Base-by-base conservation (phyloP, 306 rosid species). In the Cucumis cinereus region DNA sequence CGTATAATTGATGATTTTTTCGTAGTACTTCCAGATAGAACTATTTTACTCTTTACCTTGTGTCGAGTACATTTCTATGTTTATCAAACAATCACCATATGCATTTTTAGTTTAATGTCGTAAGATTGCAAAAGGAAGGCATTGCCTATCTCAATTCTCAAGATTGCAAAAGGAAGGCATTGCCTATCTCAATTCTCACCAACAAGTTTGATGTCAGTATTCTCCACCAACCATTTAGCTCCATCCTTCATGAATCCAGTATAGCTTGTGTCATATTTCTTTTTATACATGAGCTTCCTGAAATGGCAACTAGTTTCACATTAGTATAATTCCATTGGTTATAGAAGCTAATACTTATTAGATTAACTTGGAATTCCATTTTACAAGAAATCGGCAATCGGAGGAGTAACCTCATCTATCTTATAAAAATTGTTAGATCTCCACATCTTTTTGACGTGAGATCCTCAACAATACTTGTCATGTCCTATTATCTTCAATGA, bases 151-250 rank as follows among this genome's bases (percentile, higher is more conserved):
- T 59, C 70, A 63, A 35, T 17, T 63, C 70, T 87, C 83, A 91
- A 69, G 43, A 61, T 28, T 62, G 12, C 54, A 12, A 19, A 69
- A 41, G 24, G 56, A 24, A 43, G 45, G 11, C 14, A 52, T 77
- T 76, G 35, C 16, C 23, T 73, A 10, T 53, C 83, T 59, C 70
- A 63, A 35, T 17, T 63, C 70, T 87, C 83, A 91, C 96, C 96
- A 58, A 92, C 88, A 68, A 93, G 96, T 85, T 93, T 90, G 79
- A 93, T 86, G 73, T 89, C 96, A 23, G 97, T 90, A 87, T 93
- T 93, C 60, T 93, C 93, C 82, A 85, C 97, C 74, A 93, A 88
- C 98, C 98, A 93, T 52, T 85, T 83, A 43, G 98, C 96, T 70
- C 98, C 98, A 77, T 93, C 98, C 81, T 17, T 86, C 49, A 84